Conservation (phyloP, 257 asterid genomes). For the Lavandula angustifolia region DNA sequence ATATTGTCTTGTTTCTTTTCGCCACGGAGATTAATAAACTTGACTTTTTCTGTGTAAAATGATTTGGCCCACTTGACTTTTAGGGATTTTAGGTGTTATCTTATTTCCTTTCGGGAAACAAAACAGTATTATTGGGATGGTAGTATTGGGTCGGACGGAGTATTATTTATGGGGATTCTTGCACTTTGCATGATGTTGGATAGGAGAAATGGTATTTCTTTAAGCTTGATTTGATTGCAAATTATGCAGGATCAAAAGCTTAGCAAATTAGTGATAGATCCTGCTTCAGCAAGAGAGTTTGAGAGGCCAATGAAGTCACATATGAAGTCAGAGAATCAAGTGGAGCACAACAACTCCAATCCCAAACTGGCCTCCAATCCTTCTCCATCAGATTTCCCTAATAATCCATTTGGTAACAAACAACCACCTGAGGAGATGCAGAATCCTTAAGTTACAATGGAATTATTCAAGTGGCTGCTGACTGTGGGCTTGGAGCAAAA, state of each 20-base stretch:
- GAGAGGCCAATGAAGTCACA: slow-evolving; percentile 73
- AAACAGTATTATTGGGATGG: not conserved
- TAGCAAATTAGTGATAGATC: slow-evolving; percentile 70
- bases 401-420: slow-evolving; percentile 39
- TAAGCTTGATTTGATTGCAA: not conserved
- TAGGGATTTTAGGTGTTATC: no score
- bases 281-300: slow-evolving; percentile 74
- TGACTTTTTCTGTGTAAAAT: no score
- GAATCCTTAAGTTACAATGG: slow-evolving; percentile 34
- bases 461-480: slow-evolving; percentile 17
- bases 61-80: no score
- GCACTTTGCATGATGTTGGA: not conserved
- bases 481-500: not conserved
- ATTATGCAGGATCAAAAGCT: slow-evolving; percentile 81
- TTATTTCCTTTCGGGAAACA: no score
- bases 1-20: no score
- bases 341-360: slow-evolving; percentile 46
- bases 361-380: slow-evolving; percentile 44
- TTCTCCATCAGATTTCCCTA: slow-evolving; percentile 41
- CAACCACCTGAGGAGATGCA: slow-evolving; percentile 48
- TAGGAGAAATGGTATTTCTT: not conserved
- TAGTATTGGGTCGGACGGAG: no score
- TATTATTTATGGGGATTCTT: no score
- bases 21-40: no score
- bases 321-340: slow-evolving; percentile 55